phyloP scores from a whole-genome alignment of 106 monocot species.

The Chionographis japonica region DNA sequence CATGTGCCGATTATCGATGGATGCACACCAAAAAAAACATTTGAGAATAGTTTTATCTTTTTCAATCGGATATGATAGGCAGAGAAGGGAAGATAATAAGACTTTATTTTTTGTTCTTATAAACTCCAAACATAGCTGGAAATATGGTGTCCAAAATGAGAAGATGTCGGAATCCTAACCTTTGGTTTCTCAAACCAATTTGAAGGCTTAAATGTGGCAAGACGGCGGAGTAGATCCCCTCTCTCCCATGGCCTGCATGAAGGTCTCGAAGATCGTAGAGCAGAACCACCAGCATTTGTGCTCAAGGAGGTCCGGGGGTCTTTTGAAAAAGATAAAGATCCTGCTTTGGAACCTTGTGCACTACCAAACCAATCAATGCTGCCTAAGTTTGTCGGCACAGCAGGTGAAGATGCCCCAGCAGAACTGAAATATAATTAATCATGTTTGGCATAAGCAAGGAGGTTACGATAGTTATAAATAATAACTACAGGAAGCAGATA shows the following conservation, averaged over 20 bases:
- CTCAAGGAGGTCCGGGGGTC: slow-evolving; percentile 55
- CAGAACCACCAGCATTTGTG: slow-evolving; percentile 62
- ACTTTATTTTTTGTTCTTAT: too few species aligned
- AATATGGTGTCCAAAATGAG: too few species aligned
- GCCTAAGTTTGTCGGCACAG: slow-evolving; percentile 50
- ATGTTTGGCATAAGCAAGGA: too few species aligned
- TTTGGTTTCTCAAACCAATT: slow-evolving; percentile 85
- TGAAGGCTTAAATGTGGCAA: slow-evolving; percentile 83
- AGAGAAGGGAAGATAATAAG: too few species aligned
- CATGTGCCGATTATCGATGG: too few species aligned
- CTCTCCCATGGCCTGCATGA: slow-evolving; percentile 96
- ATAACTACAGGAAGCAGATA: too few species aligned
- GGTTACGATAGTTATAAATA: too few species aligned
- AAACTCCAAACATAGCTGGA: too few species aligned
- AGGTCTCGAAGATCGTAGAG: slow-evolving; percentile 46
- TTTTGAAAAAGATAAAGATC: slow-evolving; percentile 46
- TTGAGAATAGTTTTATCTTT: too few species aligned
- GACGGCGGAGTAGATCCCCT: slow-evolving; percentile 89
- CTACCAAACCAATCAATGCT: slow-evolving; percentile 78
- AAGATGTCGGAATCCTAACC: slow-evolving; percentile 23
- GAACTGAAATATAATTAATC: slow-evolving; percentile 51
- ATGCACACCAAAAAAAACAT: too few species aligned
- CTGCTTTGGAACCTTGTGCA: slow-evolving; percentile 66
- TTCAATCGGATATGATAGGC: too few species aligned
- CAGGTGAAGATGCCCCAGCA: slow-evolving; percentile 89